Base-by-base conservation (phyloP, 192 early-diverging fungal genomes). In the Coemansia sp. region DNA sequence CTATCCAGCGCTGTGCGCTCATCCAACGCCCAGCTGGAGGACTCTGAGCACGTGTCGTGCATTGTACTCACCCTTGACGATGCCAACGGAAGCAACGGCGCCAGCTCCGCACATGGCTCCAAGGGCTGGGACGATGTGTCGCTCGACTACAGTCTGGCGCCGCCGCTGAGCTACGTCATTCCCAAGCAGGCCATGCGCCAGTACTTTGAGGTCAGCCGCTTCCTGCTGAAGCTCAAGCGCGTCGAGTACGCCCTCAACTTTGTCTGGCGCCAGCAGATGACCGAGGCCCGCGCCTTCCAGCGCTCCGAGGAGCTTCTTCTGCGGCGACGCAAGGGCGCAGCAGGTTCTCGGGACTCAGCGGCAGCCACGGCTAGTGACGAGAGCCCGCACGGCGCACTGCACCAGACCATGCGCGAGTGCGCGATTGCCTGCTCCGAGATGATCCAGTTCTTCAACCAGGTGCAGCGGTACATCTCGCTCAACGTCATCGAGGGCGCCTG, bases 401-500 rank as follows among this genome's bases (percentile, higher is more conserved):
- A 74, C 40, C 84, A 77, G 50, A 89, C 90, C 15, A 71, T 95
- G 47, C 93, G 93, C 38, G 67, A 84, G 26, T 87, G 90, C 65
- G 83, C 88, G 49, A 77, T 93, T 48, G 83, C 87, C 12, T 87
- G 90, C 71, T 86, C 85, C 16, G 88, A 95, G 75, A 98, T 98
- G 96, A 89, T 92, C 50, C 96, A 98, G 77, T 97, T 96, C 77
- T 86, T 95, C 48, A 87, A 92, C 67, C 95, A 99, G 72, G 79
- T 99, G 54, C 95, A 98, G 76, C 93, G 95, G 74, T 97, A 94
- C 72, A 89, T 94, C 37, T 81, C 92, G 48, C 96, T 97, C 77
- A 95, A 98, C 76, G 93, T 93, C 53, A 72, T 98, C 32, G 95
- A 95, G 79, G 90, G 89, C 56, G 92, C 94, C 0, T 98, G 96